Base-by-base conservation (phyloP, 2,329 filamentous ascomycete species). In the Exophiala spinifera region DNA sequence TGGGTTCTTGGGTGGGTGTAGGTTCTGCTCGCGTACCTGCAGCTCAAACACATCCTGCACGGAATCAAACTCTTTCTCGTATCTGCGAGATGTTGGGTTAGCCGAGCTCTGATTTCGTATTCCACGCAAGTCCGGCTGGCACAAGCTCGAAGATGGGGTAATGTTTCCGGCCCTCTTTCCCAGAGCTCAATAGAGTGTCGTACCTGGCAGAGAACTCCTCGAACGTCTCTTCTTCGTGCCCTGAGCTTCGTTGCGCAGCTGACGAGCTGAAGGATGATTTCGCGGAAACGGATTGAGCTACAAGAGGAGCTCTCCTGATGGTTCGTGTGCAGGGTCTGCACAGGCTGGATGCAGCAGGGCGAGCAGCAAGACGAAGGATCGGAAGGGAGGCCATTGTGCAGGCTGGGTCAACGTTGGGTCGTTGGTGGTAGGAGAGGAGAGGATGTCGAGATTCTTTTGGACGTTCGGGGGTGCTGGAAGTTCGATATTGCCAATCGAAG, bases 41-140 rank as follows among this genome's bases (percentile, higher is more conserved):
- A 99, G 90, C 86, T 99, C 94, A 76, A 99, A 99, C 71, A 97
- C 92, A 79, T 99, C 94, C 79, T 97, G 90, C 64, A 99, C 94
- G 70, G 79, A 77, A 62, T 99, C 92, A 72, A 99, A 99, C 79
- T 99, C 94, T 85, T 96, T 96, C 84, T 99, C 94, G 72, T 95
- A 99, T 80, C 94, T 99, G 73, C 1, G 15, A 33, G 33, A 13
- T n/a, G 40, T 19, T 70, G 61, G 63, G 65, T 67, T 55, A 61
- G 55, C 60, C 56, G 55, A 57, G 21, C 65, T 79, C 69, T 76
- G 73, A 67, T 69, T 31, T 31, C 28, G 28, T 31, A 10, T 31
- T 10, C 28, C 28, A n/a, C n/a, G 28, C 50, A 48, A 59, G 62
- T 57, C 23, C 51, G 40, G 14, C 39, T 48, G 36, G n/a, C 43